Conservation (phyloP, 1,284 basidiomycete species). For the Cutaneotrichosporon cavernicola region DNA sequence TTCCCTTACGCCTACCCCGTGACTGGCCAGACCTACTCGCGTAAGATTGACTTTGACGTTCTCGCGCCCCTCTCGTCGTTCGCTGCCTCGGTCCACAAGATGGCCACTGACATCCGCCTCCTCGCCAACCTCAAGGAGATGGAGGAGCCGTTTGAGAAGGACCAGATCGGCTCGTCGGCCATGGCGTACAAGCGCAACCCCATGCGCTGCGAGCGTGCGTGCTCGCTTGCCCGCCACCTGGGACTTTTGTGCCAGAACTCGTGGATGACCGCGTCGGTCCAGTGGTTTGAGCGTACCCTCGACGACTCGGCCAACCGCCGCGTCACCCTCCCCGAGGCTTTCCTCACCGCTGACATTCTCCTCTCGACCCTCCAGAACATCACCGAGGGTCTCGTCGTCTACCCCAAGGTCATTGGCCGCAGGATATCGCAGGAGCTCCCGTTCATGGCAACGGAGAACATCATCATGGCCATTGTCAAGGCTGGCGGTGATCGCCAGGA, state of each 20-base stretch:
- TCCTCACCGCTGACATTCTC: conserved; percentile 95
- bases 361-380: conserved; percentile 95
- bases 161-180: conserved; percentile 92
- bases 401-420: conserved; percentile 90
- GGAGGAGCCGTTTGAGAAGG: conserved; percentile 98
- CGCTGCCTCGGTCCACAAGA: conserved; percentile 95
- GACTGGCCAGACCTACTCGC: conserved; percentile 96
- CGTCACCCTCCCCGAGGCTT: conserved; percentile 93
- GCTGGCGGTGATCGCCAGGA: conserved; percentile 90
- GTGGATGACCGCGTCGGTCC: conserved; percentile 83
- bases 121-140: conserved; percentile 96
- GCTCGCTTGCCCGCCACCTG: conserved; percentile 87
- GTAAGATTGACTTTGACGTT: conserved; percentile 95
- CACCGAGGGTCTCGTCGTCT: conserved; percentile 94
- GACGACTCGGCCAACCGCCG: conserved; percentile 97
- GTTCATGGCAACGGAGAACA: conserved; percentile 98
- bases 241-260: conserved; percentile 93
- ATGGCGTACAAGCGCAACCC: conserved; percentile 99
- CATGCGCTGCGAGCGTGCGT: conserved; percentile 97
- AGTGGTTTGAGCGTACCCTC: conserved; percentile 95
- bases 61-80: conserved; percentile 84
- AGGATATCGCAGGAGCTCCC: conserved; percentile 93
- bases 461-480: conserved; percentile 99
- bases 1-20: conserved; percentile 96
- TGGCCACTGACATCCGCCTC: conserved; percentile 90